phyloP scores from a whole-genome alignment of 495 filamentous ascomycete genomes.

The Penicillium lividum region DNA sequence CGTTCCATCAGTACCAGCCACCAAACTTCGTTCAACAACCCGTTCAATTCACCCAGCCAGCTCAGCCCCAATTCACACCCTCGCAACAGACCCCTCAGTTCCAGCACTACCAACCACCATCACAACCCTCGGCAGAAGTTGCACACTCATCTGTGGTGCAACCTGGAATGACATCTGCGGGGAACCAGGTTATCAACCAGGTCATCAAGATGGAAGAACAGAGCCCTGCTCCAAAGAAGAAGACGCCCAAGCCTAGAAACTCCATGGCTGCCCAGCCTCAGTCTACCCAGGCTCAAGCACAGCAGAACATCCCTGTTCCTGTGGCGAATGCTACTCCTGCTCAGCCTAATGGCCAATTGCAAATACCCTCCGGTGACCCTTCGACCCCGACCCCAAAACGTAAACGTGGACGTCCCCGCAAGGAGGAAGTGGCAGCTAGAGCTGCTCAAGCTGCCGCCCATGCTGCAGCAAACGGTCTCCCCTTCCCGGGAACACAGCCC shows the following conservation, averaged over 20 bases:
- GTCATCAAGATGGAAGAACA: slow-evolving; percentile 16
- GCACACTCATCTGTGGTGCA: slow-evolving; percentile 9
- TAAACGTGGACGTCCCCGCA: slow-evolving; percentile 33
- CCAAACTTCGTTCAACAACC: slow-evolving; percentile 8
- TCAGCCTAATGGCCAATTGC: slow-evolving; percentile 23
- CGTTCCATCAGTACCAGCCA: slow-evolving; percentile 31
- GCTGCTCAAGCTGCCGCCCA: slow-evolving; percentile 24
- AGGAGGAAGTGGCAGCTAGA: slow-evolving; percentile 30
- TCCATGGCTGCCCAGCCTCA: slow-evolving; percentile 15
- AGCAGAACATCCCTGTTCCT: slow-evolving; percentile 3
- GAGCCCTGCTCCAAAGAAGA: slow-evolving; percentile 30
- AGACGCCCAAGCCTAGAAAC: slow-evolving; percentile 19
- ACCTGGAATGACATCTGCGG: background rate
- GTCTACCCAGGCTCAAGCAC: slow-evolving; percentile 11
- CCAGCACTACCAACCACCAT: slow-evolving; percentile 27
- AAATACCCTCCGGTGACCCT: slow-evolving; percentile 9
- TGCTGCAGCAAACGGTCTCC: slow-evolving; percentile 20
- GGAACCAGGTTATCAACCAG: slow-evolving; percentile 11
- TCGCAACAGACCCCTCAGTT: slow-evolving; percentile 16
- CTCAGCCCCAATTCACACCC: slow-evolving; percentile 18
- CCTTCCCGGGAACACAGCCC: slow-evolving; percentile 15
- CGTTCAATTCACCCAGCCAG: slow-evolving; percentile 13
- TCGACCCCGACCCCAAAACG: slow-evolving; percentile 20
- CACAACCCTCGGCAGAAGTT: slow-evolving; percentile 14
- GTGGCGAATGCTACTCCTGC: slow-evolving; percentile 1